phyloP scores from a whole-genome alignment of 2,329 filamentous ascomycete genomes.

The Alternaria solani region DNA sequence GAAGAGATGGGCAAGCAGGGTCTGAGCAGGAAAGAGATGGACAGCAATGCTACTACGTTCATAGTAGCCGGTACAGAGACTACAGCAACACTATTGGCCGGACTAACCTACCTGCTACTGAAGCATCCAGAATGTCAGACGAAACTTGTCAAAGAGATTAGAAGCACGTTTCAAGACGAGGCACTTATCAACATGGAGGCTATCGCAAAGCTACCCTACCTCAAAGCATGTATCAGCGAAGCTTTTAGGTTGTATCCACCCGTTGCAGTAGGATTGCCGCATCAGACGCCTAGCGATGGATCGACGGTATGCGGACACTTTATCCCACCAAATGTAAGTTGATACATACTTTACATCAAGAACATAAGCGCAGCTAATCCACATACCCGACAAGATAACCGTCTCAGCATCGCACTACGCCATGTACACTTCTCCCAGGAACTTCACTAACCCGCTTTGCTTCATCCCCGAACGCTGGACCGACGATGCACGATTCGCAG shows the following conservation, averaged over 20 bases:
- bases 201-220: constrained; percentile 42
- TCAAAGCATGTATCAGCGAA: constrained; percentile 47
- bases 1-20: constrained; percentile 26
- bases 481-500: not conserved
- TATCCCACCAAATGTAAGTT: not conserved
- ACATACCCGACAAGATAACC: too few species aligned
- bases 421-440: not conserved
- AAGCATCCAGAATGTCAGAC: constrained; percentile 21
- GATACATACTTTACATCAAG: not conserved
- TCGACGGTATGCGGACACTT: not conserved
- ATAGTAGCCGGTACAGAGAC: constrained; percentile 42
- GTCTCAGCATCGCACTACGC: not conserved
- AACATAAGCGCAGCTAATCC: too few species aligned
- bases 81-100: constrained; percentile 41
- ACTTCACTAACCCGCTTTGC: not conserved
- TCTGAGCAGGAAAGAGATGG: not conserved
- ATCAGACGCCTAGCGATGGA: not conserved
- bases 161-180: constrained; percentile 20
- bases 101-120: constrained; percentile 47
- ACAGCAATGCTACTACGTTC: constrained; percentile 29
- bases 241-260: constrained; percentile 46
- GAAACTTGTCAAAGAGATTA: constrained; percentile 19
- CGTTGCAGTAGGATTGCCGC: constrained; percentile 40
- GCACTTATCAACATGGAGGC: constrained; percentile 31
- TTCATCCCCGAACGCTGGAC: not conserved